phyloP scores from a whole-genome alignment of 129 eudicot species.

The Heracleum sosnowskyi region DNA sequence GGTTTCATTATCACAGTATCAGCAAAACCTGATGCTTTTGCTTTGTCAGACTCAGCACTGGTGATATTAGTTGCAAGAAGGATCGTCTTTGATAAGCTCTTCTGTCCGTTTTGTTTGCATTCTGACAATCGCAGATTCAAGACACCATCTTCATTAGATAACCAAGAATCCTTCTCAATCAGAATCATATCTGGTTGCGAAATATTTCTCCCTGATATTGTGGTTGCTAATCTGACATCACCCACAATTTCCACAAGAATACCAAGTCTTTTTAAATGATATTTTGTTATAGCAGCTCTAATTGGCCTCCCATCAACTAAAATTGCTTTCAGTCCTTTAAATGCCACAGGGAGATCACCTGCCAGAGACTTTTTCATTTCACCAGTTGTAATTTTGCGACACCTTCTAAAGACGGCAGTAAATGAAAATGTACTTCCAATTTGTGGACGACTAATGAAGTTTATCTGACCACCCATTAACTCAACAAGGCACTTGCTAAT shows the following conservation, averaged over 20 bases:
- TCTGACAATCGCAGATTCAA: slow-evolving; percentile 15
- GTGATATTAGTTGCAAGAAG: slow-evolving; percentile 75
- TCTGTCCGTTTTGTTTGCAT: slow-evolving; percentile 29
- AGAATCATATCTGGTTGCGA: slow-evolving; percentile 59
- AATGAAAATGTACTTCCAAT: slow-evolving; percentile 81
- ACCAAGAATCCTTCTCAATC: slow-evolving; percentile 80
- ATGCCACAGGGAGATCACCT: slow-evolving; percentile 41
- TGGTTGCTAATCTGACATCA: slow-evolving; percentile 32
- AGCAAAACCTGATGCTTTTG: slow-evolving; percentile 62
- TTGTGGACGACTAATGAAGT: slow-evolving; percentile 56
- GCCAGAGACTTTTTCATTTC: slow-evolving; percentile 40
- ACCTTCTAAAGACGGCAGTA: slow-evolving; percentile 44
- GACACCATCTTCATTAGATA: slow-evolving; percentile 36
- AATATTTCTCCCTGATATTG: slow-evolving; percentile 20
- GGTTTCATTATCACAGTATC: slow-evolving; percentile 87
- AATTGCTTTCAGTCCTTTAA: slow-evolving; percentile 61
- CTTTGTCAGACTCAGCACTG: slow-evolving; percentile 44
- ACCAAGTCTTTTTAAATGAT: slow-evolving; percentile 74
- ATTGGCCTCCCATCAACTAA: slow-evolving; percentile 59
- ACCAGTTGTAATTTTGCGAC: slow-evolving; percentile 25
- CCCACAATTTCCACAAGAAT: slow-evolving; percentile 40
- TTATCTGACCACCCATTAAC: slow-evolving; percentile 79
- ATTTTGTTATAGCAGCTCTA: slow-evolving; percentile 64
- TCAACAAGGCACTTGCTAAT: slow-evolving; percentile 82
- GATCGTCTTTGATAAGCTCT: slow-evolving; percentile 46